Base-by-base conservation (phyloP, 257 asterid species). In the Solanum infundibuliforme region DNA sequence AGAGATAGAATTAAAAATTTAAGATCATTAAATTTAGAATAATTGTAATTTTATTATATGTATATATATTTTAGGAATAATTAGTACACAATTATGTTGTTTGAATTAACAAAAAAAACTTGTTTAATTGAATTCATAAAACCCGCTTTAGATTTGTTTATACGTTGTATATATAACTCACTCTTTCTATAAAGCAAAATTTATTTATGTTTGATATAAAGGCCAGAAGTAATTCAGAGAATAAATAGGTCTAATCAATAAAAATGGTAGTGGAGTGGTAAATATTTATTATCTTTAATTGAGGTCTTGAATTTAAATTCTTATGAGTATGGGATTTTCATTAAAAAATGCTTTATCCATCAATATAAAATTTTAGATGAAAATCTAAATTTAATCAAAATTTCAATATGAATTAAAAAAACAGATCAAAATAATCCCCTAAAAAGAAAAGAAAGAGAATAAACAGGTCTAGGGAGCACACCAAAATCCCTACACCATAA, bases 321-420 rank as follows among this genome's bases (percentile, higher is more conserved):
- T 18, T 18, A 55, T 7, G 4, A 16, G 9, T 55, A 18, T 52
- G 4, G 6, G 10, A 1, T 55, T 55, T 6, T 6, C 65, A 6
- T 55, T 55, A 55, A 55, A 18, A 18, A 7, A 20, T 0, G 4
- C 9, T 55, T 55, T 1, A 60, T 0, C 3, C 14, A 55, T 7
- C 1, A 60, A 60, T 23, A 21, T 60, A 9, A 21, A 0, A 0
- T 60, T 60, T 9, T 4, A 0, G 0, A 60, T 1, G 2, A 3
- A 4, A 60, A 23, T 23, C n/a, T n/a, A 60, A 60, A 60, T 60
- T 60, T 60, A 21, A 2, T 8, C 0, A 18, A 6, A 55, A 55
- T 8, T 55, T 5, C 8, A 55, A 18, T 55, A 18, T 18, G 1
- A 6, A 18, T 18, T 3, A 41, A 41, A 41, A 41, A 41, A 41